A percentile compares a stretch with the other conserved stretches of the same genome.
These are phyloP conservation scores for Zanthoxylum bungeanum DNA, from an alignment of 345 rosid species.

Conservation along the genomic window DNA sequence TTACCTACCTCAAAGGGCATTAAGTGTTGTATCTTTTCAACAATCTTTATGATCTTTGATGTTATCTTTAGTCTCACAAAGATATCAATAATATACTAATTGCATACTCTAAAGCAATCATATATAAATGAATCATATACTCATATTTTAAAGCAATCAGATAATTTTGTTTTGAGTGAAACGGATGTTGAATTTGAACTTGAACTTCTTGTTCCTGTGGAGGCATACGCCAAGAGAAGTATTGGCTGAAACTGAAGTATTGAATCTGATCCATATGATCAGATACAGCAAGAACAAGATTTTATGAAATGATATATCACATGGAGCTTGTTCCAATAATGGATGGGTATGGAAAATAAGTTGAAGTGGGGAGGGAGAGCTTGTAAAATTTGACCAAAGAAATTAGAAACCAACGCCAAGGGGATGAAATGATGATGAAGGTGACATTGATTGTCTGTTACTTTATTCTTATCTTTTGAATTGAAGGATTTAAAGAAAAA, in stretches of 20 bases:
- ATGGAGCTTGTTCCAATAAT: background rate
- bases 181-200: background rate
- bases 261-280: background rate
- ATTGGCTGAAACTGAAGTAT: background rate
- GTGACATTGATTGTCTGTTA: background rate
- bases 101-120: too few species aligned
- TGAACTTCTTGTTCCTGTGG: background rate
- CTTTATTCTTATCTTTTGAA: too few species aligned
- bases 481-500: background rate
- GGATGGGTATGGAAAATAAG: background rate
- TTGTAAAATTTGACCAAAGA: background rate
- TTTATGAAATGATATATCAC: background rate
- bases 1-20: too few species aligned
- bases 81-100: background rate
- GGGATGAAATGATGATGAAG: background rate
- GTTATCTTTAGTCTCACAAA: too few species aligned
- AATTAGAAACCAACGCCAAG: background rate
- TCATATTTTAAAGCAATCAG: too few species aligned
- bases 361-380: background rate
- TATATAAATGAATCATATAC: too few species aligned
- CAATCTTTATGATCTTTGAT: too few species aligned
- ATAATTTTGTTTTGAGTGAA: background rate
- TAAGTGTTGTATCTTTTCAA: too few species aligned
- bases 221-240: background rate
- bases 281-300: background rate